Base-by-base conservation (phyloP, 1,139 yeast genomes). In the Blastobotrys arbuscula region DNA sequence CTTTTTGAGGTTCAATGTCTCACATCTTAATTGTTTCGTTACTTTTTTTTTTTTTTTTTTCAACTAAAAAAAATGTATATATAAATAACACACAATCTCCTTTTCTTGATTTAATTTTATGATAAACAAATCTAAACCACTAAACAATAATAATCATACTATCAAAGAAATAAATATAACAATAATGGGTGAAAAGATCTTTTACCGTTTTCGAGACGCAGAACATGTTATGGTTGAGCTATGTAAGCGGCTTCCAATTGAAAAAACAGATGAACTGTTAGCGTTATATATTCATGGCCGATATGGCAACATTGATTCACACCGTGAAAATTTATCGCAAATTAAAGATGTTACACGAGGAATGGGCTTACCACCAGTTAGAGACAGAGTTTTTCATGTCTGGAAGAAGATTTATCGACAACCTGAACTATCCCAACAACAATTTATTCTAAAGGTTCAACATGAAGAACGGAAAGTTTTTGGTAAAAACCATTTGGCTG, bases 1-100 rank as follows among this genome's bases (percentile, higher is more conserved):
- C n/a, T n/a, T n/a, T n/a, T n/a, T n/a, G n/a, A n/a, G n/a, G n/a
- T n/a, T n/a, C n/a, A n/a, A n/a, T n/a, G n/a, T n/a, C n/a, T n/a
- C n/a, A n/a, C n/a, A n/a, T n/a, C n/a, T n/a, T n/a, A n/a, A n/a
- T n/a, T n/a, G n/a, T n/a, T n/a, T 10, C 28, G 28, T 7, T 33
- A 68, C 82, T 19, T 72, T 81, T 72, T 85, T 90, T 33, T 16
- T 16, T 16, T 33, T 33, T 15, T 36, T 36, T 36, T 36, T 36
- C n/a, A n/a, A n/a, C n/a, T n/a, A 10, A 28, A 28, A 28, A 28
- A 28, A 13, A 28, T 28, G n/a, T n/a, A n/a, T 28, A 28, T 37
- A 28, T 28, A 28, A 28, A 28, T 28, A 13, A 10, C 31, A 13
- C 10, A 28, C 31, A 28, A 10, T 28, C 12, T 28, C 31, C 31